Evolutionary conservation across 2,329 filamentous ascomycete species (phyloP).

Genomic region (Didymosphaeria variabile): DNA sequence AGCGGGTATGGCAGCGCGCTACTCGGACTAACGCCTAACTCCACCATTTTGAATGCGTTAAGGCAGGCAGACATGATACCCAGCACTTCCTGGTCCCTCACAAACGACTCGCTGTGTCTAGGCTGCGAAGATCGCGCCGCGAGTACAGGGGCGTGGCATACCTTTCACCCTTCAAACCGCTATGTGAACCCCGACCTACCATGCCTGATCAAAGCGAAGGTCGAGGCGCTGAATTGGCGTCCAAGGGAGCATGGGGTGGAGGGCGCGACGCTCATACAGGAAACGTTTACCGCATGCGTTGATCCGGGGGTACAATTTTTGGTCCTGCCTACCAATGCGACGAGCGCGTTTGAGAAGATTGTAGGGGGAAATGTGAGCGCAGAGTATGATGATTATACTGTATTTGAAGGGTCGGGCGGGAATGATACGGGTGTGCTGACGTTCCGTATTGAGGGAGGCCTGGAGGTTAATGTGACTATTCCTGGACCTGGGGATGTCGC

Average conservation of each 20-base stretch:
- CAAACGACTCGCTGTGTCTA: conserved; percentile 24
- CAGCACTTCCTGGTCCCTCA: conserved; percentile 26
- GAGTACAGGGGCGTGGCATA: conserved; percentile 19
- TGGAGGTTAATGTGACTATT: conserved; percentile 25
- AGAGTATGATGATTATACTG: conserved; percentile 19
- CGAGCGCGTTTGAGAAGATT: conserved; percentile 13
- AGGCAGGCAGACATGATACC: conserved; percentile 17
- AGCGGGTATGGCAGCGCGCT: conserved; percentile 20
- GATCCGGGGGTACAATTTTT: conserved; percentile 27
- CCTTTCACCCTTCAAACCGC: conserved; percentile 23
- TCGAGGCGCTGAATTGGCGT: conserved; percentile 28
- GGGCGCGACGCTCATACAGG: conserved; percentile 23
- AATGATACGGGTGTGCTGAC: conserved; percentile 19
- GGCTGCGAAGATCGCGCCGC: conserved; percentile 23
- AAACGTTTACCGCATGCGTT: conserved; percentile 27
- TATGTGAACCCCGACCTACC: conserved; percentile 17
- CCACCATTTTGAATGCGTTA: conserved; percentile 19
- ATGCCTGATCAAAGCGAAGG: conserved; percentile 24
- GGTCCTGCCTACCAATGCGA: conserved; percentile 21
- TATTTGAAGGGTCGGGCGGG: conserved; percentile 10
- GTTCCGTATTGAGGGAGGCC: conserved; percentile 22
- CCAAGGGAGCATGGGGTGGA: conserved; percentile 9
- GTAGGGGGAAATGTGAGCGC: conserved; percentile 13
- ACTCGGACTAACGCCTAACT: conserved; percentile 25
- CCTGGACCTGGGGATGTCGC: conserved; percentile 17